Evolutionary conservation across 2,329 filamentous ascomycete genomes (phyloP), one percentile per base, ranked within the genome.

Genomic region (Didymella glomerata): DNA sequence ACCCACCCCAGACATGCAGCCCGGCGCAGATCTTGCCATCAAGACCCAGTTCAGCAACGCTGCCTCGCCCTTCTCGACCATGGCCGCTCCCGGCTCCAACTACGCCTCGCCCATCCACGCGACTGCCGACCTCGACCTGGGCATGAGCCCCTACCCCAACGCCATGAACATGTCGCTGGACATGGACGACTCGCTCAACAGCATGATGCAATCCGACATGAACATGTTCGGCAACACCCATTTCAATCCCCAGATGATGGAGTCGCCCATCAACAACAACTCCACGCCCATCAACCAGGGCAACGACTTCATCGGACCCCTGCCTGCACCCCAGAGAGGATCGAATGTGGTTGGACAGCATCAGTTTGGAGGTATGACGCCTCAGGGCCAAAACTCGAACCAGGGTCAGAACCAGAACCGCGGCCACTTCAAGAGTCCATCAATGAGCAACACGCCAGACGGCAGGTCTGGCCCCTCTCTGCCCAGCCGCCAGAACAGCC

Each of bases 61-160:
- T 32, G 72, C 68, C 34, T 68, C 70, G 10, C 67, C 68, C 20
- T 82, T 75, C 61, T 67, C 70, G 13, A 63, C 68, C 49, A 78
- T 82, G 72, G 69, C 76, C 58, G 65, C 69, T 2, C 71, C 76
- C 1, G 75, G 69, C 32, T 78, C 80, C 22, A 70, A 77, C 14
- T 83, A 80, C 68, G 75, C 77, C 30, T 82, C 81, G 13, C 78
- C 81, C 11, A 72, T 80, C 38, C 74, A 80, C 57, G 68, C 69
- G 14, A 72, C 68, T 13, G 68, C 61, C 20, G 64, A 71, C 7
- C 59, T 83, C 44, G 80, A 81, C 46, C 73, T 83, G 72, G 75
- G 76, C 54, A 78, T 83, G 68, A 79, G 75, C 62, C 76, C 80
- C 1, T 83, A 79, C 61, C 73, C 78, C 34, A 70, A 71, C 38